Base-by-base conservation (phyloP, 2,329 filamentous ascomycete species). In the Clonostachys rhizophaga region DNA sequence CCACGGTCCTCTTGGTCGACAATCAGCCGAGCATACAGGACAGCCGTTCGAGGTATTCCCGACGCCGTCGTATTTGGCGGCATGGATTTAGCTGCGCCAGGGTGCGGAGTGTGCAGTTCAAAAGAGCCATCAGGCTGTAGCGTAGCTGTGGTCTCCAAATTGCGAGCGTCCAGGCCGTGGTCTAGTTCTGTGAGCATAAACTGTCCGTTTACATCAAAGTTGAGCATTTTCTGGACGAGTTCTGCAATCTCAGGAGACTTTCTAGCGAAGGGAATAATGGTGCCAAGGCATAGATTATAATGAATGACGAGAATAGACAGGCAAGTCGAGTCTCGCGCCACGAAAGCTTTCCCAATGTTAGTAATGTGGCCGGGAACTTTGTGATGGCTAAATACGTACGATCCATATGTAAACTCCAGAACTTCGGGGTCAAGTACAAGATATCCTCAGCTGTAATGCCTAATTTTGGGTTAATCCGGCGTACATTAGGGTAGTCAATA, bases 141-240 rank as follows among this genome's bases (percentile, higher is more conserved):
- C 3, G 61, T 68, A 6, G 65, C 66, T 0, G 58, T 67, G 3
- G 67, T 70, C 47, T 70, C 61, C 5, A 71, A 43, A 34, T 69
- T 68, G 3, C 55, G 52, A 2, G 66, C 65, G 49, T 70, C 67
- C 5, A 69, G 54, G 2, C 67, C 67, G 47, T 69, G 67, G 2
- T 64, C 64, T 6, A 68, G 47, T 46, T 71, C 67, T 1, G 66
- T 71, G 3, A 71, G 55, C 55, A 71, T 57, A 45, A 66, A 71
- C 42, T 66, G 56, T 20, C 61, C 59, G 36, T 52, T 57, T 30
- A 52, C 14, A 2, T 58, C 51, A 46, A 62, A 63, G 2, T 36
- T 51, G 9, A 53, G 39, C 6, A 55, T 50, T 20, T 52, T 43
- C 3, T 49, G 17, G 12, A 60, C 47, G 6, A 57, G 45, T 5